Percentiles rank a stretch among this genome's conserved stretches.
These are phyloP conservation scores for Grigorovia transvaalensis DNA, from an alignment of 805 yeast species.

Conservation along the genomic window DNA sequence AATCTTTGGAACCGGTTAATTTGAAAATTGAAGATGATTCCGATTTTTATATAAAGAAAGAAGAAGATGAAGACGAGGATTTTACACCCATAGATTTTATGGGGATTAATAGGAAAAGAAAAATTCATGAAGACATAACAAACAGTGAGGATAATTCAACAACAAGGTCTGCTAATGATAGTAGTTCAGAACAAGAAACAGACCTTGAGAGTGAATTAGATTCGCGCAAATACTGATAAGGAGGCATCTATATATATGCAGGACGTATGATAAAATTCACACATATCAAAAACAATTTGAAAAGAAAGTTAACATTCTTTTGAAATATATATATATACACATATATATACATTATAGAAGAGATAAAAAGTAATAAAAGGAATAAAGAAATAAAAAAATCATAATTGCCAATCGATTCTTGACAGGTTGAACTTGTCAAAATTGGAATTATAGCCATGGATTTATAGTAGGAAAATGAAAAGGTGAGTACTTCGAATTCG, in stretches of 20 bases:
- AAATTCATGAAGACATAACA: neutral
- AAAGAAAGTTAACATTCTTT: too few species aligned
- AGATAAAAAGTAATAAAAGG: too few species aligned
- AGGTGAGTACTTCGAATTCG: neutral
- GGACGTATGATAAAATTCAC: neutral
- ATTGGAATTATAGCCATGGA: neutral
- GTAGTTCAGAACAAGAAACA: neutral
- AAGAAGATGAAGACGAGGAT: slow-evolving; percentile 8
- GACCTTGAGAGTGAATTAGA: neutral
- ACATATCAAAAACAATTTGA: neutral
- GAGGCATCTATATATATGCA: neutral
- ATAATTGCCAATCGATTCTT: neutral
- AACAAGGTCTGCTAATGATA: neutral
- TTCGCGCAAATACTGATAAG: neutral
- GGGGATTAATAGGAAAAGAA: slow-evolving; percentile 13
- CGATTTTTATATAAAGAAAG: neutral
- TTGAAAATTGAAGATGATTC: neutral
- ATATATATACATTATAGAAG: too few species aligned
- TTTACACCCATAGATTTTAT: slow-evolving; percentile 15
- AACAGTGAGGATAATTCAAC: neutral
- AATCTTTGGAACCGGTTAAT: neutral
- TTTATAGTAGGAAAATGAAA: neutral
- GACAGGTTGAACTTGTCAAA: neutral
- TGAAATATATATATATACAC: too few species aligned
- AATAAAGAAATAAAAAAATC: neutral